phyloP scores from a whole-genome alignment of 768 basidiomycete genomes.

The Mycena haematopus region DNA sequence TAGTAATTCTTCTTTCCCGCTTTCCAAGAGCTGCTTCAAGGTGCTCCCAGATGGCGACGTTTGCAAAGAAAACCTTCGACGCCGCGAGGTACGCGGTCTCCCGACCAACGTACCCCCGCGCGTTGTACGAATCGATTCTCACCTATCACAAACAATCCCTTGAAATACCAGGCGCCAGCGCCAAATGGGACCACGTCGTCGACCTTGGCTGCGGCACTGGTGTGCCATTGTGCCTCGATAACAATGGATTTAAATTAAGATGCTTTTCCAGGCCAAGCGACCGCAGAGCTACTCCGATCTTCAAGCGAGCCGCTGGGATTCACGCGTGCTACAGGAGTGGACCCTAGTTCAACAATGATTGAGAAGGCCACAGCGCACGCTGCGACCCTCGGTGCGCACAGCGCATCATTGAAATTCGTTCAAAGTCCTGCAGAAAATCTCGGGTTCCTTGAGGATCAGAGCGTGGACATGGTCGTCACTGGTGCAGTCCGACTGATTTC shows the following conservation, averaged over 20 bases:
- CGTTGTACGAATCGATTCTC: conserved; percentile 68
- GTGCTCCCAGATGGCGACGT: conserved; percentile 91
- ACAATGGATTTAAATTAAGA: no score
- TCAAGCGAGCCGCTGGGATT: no score
- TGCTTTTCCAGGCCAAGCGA: conserved; percentile 26
- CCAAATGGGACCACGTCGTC: conserved; percentile 63
- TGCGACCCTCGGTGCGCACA: conserved; percentile 8
- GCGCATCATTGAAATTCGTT: conserved; percentile 36
- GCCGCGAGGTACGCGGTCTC: conserved; percentile 68
- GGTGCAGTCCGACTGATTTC: conserved; percentile 51
- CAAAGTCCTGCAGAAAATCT: conserved; percentile 63
- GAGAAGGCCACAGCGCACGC: conserved; percentile 53
- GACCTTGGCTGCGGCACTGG: conserved; percentile 91
- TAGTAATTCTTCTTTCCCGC: no score
- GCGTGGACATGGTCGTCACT: conserved; percentile 71
- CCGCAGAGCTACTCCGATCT: conserved; percentile 44
- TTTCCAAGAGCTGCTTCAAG: no score
- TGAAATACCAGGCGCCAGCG: background rate
- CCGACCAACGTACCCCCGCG: conserved; percentile 75
- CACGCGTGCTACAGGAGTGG: conserved; percentile 71
- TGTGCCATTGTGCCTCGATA: conserved; percentile 34
- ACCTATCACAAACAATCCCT: conserved; percentile 25
- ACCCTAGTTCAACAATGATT: conserved; percentile 79
- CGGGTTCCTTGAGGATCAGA: conserved; percentile 50
- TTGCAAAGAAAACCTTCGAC: conserved; percentile 73